Evolutionary conservation across 2,329 filamentous ascomycete species (phyloP), one percentile per base, ranked within the genome.

Genomic region (Ceratocystis smalleyi): DNA sequence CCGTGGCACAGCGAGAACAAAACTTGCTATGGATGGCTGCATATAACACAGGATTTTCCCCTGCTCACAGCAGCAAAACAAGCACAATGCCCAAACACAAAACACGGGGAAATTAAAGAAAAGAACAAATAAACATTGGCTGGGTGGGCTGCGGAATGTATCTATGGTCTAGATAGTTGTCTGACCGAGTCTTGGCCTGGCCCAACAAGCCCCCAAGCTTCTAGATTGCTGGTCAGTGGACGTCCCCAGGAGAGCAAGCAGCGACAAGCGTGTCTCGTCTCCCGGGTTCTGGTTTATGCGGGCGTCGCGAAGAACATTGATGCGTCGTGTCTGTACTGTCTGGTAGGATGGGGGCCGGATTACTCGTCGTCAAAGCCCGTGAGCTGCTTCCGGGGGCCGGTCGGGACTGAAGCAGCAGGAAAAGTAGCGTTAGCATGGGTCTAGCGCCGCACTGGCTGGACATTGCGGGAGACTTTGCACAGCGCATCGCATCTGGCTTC

Each of bases 351-450:
- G 54, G 32, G 54, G 1, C 54, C 32, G 40, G 67, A 4, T 71
- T 71, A 74, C 67, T 78, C 78, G 70, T 86, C 83, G 70, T 83
- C 83, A 72, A 83, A 86, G 66, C 82, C 83, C 55, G 75, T 78
- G 68, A 86, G 69, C 68, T 77, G 76, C 76, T 85, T 84, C 71
- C 83, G 78, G 61, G 82, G 81, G 8, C 79, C 80, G 12, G 76
- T 69, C 15, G 83, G 83, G 63, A 85, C 83, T 85, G 68, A 64
- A 61, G 35, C 66, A 35, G 4, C 2, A 35, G 15, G 24, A 57
- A 30, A 32, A n/a, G 24, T 2, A 35, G 27, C 30, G 67, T 72
- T 68, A 72, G 70, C 67, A 51, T 54, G 27, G 15, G 30, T 17
- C 24, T 24, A 17, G 6, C 12, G 8, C 27, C 10, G 3, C 17